These are phyloP conservation scores for Pulveroboletus ravenelii DNA, from an alignment of 768 basidiomycete genomes.

Conservation along the genomic window DNA sequence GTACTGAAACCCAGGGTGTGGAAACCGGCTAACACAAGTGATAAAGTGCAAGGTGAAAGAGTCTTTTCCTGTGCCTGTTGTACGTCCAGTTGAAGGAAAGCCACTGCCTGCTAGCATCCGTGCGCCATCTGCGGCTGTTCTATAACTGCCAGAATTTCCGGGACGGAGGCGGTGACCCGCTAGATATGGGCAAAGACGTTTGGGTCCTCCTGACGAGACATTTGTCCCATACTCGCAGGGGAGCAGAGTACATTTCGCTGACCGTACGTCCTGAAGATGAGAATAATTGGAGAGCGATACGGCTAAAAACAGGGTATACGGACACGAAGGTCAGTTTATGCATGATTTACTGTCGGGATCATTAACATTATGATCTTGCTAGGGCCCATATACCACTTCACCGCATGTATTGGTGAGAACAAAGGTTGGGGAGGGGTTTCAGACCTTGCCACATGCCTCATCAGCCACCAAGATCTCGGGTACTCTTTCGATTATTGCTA, in stretches of 20 bases:
- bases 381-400: conserved; percentile 43
- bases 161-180: neutral
- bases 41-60: conserved; percentile 27
- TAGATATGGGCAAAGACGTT: conserved; percentile 42
- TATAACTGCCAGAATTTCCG: conserved; percentile 23
- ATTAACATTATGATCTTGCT: conserved; percentile 8
- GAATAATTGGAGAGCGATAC: conserved; percentile 20
- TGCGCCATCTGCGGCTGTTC: conserved; percentile 38
- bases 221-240: conserved; percentile 51
- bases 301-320: conserved; percentile 28
- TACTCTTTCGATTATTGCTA: conserved; percentile 51
- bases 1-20: conserved; percentile 21
- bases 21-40: conserved; percentile 43
- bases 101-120: conserved; percentile 29
- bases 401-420: conserved; percentile 37
- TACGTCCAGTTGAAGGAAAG: neutral
- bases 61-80: conserved; percentile 18
- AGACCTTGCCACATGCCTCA: conserved; percentile 2
- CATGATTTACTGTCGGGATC: neutral
- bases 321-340: conserved; percentile 35
- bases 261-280: conserved; percentile 40
- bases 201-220: conserved; percentile 85
- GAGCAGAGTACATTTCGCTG: conserved; percentile 66
- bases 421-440: conserved; percentile 21
- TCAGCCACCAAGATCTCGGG: conserved; percentile 30